These are phyloP conservation scores for Lycium barbarum DNA, from an alignment of 257 asterid species.

Conservation along the genomic window DNA sequence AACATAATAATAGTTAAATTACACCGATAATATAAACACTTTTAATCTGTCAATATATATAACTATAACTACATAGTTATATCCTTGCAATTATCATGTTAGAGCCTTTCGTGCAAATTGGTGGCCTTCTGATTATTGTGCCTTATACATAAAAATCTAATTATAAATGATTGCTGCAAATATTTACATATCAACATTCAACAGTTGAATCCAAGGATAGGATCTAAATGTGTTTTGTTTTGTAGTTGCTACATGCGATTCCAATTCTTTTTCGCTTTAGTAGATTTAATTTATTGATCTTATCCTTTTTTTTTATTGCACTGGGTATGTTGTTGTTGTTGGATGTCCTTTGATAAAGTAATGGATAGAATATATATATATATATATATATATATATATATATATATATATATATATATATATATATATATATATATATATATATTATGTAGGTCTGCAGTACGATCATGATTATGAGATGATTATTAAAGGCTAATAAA, in stretches of 20 bases:
- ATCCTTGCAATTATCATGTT: too few species aligned
- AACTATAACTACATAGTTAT: too few species aligned
- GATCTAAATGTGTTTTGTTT: not conserved
- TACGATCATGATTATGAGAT: not conserved
- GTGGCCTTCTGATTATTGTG: not conserved
- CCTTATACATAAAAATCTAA: not conserved
- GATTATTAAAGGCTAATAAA: not conserved
- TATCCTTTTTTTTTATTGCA: not conserved
- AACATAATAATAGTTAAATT: not conserved
- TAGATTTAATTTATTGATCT: not conserved
- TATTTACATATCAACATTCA: too few species aligned
- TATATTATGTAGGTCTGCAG: too few species aligned
- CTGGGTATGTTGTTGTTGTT: too few species aligned
- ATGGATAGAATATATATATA: not conserved
- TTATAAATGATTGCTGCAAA: not conserved
- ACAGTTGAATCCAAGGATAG: not conserved
- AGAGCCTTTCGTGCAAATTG: too few species aligned
- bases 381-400: too few species aligned
- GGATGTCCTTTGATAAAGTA: not conserved
- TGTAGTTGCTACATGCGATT: constrained; percentile 1
- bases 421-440: too few species aligned
- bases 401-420: too few species aligned
- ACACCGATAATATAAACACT: not conserved
- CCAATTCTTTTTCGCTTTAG: not conserved
- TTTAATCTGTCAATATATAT: not conserved